Percentiles rank a stretch among this genome's conserved stretches.
Conservation (phyloP, 768 basidiomycete genomes). For the Clitopilus hobsonii region DNA sequence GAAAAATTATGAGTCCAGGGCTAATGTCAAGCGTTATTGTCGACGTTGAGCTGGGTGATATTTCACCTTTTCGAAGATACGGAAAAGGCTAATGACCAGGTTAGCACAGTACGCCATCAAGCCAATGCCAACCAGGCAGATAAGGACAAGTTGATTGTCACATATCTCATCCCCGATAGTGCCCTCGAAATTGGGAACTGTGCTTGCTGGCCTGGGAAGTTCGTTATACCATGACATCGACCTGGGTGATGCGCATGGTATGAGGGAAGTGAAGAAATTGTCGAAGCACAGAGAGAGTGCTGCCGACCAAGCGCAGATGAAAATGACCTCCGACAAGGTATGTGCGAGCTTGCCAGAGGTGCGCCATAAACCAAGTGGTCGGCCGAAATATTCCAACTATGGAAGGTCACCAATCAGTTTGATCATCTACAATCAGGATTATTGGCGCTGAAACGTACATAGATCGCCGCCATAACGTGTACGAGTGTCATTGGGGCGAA, state of each 20-base stretch:
- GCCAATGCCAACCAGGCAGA: slow-evolving; percentile 73
- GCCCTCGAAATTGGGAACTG: slow-evolving; percentile 37
- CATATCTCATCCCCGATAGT: slow-evolving; percentile 59
- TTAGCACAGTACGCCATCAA: slow-evolving; percentile 80
- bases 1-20: neutral
- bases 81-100: slow-evolving; percentile 78
- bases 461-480: slow-evolving; percentile 83
- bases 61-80: slow-evolving; percentile 89
- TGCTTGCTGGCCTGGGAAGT: slow-evolving; percentile 47
- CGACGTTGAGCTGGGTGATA: slow-evolving; percentile 38
- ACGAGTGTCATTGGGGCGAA: slow-evolving; percentile 79
- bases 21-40: neutral
- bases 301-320: slow-evolving; percentile 93
- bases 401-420: slow-evolving; percentile 7
- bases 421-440: neutral
- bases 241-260: slow-evolving; percentile 65
- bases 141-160: slow-evolving; percentile 70
- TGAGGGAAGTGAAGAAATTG: slow-evolving; percentile 84
- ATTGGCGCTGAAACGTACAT: slow-evolving; percentile 49
- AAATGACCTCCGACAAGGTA: slow-evolving; percentile 83
- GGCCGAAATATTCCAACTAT: slow-evolving; percentile 90
- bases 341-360: slow-evolving; percentile 84
- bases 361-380: slow-evolving; percentile 88
- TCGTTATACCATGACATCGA: slow-evolving; percentile 72
- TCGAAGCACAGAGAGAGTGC: slow-evolving; percentile 85